Evolutionary conservation across 768 basidiomycete genomes (phyloP).

Genomic region (Dioszegia hungarica): DNA sequence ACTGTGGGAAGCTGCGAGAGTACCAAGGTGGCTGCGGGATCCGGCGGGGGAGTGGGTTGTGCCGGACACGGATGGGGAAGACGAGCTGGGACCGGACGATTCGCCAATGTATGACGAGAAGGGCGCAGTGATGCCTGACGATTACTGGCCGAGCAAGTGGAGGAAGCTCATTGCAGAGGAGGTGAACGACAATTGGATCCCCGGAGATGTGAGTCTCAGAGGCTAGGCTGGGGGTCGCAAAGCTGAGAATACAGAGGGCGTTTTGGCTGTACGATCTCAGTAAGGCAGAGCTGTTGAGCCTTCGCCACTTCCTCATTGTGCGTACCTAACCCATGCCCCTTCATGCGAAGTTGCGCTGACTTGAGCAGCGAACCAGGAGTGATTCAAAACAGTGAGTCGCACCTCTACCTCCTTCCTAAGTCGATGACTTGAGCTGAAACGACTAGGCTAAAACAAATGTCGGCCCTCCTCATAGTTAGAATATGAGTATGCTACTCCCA

Average conservation of each 20-base stretch:
- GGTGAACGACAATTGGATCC: neutral
- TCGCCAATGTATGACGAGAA: neutral
- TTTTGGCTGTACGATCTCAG: constrained; percentile 18
- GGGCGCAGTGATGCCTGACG: neutral
- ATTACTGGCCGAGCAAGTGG: constrained; percentile 7
- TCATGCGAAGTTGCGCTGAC: neutral
- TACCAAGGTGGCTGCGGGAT: too few species aligned
- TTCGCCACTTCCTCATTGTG: constrained; percentile 9
- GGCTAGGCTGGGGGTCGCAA: neutral
- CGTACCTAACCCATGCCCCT: too few species aligned
- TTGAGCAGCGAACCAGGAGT: neutral
- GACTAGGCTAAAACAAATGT: too few species aligned
- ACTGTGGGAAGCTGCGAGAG: too few species aligned
- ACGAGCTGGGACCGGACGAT: neutral
- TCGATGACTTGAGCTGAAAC: too few species aligned
- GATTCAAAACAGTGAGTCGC: too few species aligned
- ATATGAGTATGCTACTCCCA: too few species aligned
- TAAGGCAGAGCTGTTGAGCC: constrained; percentile 18
- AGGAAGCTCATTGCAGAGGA: neutral
- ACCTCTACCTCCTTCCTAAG: too few species aligned
- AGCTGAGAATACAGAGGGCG: constrained; percentile 13
- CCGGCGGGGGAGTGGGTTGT: too few species aligned
- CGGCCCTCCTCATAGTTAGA: too few species aligned
- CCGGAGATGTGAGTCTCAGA: constrained; percentile 2
- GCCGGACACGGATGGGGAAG: constrained; percentile 9